Evolutionary conservation across 2,329 filamentous ascomycete genomes (phyloP), one percentile per base, ranked within the genome.

Genomic region (Chrysosporium keratinophilum): DNA sequence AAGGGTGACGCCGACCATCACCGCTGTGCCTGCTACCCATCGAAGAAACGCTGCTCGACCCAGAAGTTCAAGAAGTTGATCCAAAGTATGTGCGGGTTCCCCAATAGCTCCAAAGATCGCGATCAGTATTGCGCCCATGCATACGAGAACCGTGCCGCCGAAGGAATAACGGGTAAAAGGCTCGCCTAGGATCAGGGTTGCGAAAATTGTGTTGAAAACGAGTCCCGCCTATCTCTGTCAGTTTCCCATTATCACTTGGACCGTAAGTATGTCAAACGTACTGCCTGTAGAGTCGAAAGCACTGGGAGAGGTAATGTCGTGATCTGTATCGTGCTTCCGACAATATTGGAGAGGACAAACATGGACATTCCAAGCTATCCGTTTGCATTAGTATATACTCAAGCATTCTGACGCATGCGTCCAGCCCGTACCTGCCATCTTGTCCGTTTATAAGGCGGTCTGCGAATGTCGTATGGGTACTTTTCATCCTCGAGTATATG

Each of bases 161-260:
- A 95, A 77, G n/a, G 91, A 96, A 79, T 89, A 94, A 67, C 80
- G 81, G 50, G 93, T 97, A 71, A 97, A 98, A 3, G 90, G 88
- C 71, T 98, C 91, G 64, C 86, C 84, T 46, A 98, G 79, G 64
- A 97, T 88, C 54, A 97, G 74, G 43, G 89, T 94, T 57, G 93
- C 93, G 77, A 94, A 95, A 69, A 97, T 88, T 54, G 91, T 95
- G 75, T 98, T 98, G 78, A 98, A 98, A 58, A 98, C 93, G 53
- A 98, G 78, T 43, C 93, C 93, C 2, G 91, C 95, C 67, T 79
- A 61, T 33, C 37, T 34, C 20, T 35, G 43, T 55, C 45, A 59
- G 52, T 9, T 52, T 35, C 10, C 20, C 2, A 33, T 40, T 37
- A 31, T 39, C 14, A 39, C 15, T 41, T 39, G 9, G 14, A 14